phyloP scores from a whole-genome alignment of 2,329 filamentous ascomycete genomes.

The Periconia macrospinosa region DNA sequence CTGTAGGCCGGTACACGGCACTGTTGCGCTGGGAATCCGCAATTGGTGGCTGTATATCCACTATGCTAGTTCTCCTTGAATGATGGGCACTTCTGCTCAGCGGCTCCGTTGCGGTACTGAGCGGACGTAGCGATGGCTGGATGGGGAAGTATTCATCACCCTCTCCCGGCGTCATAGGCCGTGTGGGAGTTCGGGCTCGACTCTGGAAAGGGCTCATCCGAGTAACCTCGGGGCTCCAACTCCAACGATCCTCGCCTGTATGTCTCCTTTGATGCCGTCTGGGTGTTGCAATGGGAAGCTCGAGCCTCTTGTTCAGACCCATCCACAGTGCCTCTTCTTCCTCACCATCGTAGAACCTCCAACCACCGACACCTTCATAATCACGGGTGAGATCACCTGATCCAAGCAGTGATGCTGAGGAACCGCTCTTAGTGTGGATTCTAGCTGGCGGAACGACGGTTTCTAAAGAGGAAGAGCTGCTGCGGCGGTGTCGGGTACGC shows the following conservation, averaged over 20 bases:
- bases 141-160: slow-evolving; percentile 32
- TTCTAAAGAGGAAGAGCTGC: slow-evolving; percentile 25
- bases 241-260: slow-evolving; percentile 34
- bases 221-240: slow-evolving; percentile 35
- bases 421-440: slow-evolving; percentile 34
- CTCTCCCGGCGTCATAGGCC: slow-evolving; percentile 12
- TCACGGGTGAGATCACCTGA: slow-evolving; percentile 40
- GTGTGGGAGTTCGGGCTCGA: slow-evolving; percentile 36
- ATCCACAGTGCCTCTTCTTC: slow-evolving; percentile 50
- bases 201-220: slow-evolving; percentile 44
- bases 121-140: slow-evolving; percentile 18
- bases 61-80: slow-evolving; percentile 27
- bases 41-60: slow-evolving; percentile 8
- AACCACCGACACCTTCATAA: slow-evolving; percentile 49
- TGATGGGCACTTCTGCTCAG: slow-evolving; percentile 19
- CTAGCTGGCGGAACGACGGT: slow-evolving; percentile 14
- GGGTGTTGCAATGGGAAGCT: slow-evolving; percentile 38
- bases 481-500: slow-evolving; percentile 28
- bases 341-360: slow-evolving; percentile 39
- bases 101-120: slow-evolving; percentile 25
- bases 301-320: slow-evolving; percentile 46
- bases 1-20: background rate
- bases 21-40: slow-evolving; percentile 12
- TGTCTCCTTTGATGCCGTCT: slow-evolving; percentile 35
- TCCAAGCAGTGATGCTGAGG: slow-evolving; percentile 35